A percentile compares a stretch with the other conserved stretches of the same genome.
Evolutionary conservation across 1,139 yeast species (phyloP).

Genomic region (Kodamaea fungicola): DNA sequence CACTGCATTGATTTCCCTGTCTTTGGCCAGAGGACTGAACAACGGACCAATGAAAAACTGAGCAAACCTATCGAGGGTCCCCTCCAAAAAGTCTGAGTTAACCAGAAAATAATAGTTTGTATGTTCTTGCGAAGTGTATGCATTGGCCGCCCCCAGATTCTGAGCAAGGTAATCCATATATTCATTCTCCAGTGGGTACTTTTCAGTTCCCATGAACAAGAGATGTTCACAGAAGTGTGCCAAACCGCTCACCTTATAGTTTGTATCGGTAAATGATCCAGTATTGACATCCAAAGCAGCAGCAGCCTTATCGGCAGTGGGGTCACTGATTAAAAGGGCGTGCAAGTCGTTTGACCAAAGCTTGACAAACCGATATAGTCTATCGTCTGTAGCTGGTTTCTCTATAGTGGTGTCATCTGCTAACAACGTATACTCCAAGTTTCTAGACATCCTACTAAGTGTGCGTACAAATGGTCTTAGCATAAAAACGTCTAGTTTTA

Average conservation of each 20-base stretch:
- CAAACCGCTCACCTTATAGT: conserved; percentile 66
- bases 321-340: conserved; percentile 77
- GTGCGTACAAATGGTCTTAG: neutral
- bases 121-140: conserved; percentile 84
- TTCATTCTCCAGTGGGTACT: conserved; percentile 89
- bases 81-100: conserved; percentile 69
- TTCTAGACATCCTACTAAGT: neutral
- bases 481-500: too few relatives aligned
- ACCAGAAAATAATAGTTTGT: conserved; percentile 92
- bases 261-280: conserved; percentile 83
- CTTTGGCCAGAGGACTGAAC: conserved; percentile 77
- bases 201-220: conserved; percentile 93
- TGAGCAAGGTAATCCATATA: conserved; percentile 74
- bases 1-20: conserved; percentile 90
- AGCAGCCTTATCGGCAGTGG: conserved; percentile 85
- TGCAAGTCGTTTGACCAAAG: conserved; percentile 62
- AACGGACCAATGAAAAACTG: conserved; percentile 89
- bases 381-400: conserved; percentile 71
- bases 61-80: conserved; percentile 88
- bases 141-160: conserved; percentile 66
- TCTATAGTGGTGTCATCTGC: conserved; percentile 27
- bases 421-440: conserved; percentile 6
- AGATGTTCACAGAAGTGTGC: conserved; percentile 98
- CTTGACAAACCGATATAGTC: conserved; percentile 65
- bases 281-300: conserved; percentile 91